Base-by-base conservation (phyloP, 768 basidiomycete species). In the Leucocoprinus sp. region DNA sequence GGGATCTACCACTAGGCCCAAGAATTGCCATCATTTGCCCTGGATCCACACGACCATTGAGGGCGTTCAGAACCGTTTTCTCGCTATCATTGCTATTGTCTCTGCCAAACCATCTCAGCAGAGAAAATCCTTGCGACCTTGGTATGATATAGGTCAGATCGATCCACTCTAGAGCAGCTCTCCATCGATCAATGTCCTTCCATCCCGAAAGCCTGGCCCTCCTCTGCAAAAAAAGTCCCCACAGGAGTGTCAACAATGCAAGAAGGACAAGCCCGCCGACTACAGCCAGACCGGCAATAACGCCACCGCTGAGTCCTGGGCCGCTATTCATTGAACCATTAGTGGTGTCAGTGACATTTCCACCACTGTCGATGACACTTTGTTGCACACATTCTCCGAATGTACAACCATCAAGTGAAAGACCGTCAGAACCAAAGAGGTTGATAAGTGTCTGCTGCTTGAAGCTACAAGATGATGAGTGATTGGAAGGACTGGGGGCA, bases 311-410 rank as follows among this genome's bases (percentile, higher is more conserved):
- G 7, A 96, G 75, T 14, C 73, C 63, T 26, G 68, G 67, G 3
- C 68, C 65, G 9, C 64, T 57, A 3, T 12, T 18, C 17, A 6
- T 27, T 0, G 54, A 51, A 0, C 46, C 50, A n/a, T 52, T 54
- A 14, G 67, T 46, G 2, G 62, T 53, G 5, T 55, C 41, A 2
- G 64, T 65, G 1, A 68, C 61, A 40, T 62, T 65, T 6, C 63
- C 66, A 23, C 70, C 60, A 34, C 60, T 66, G 57, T 92, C 83
- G 45, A 96, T 80, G 28, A 86, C 80, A 47, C 71, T 74, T 59
- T 95, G 91, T 2, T 74, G 65, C 12, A 96, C 81, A 61, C 93
- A 96, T 64, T 97, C 93, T 19, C 93, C 93, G 53, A 84, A 93
- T 0, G 66, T 68, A 61, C 93, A 97, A 0, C 74, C 77, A 42